Conservation (phyloP, 805 yeast species). For the Lachancea cidri region DNA sequence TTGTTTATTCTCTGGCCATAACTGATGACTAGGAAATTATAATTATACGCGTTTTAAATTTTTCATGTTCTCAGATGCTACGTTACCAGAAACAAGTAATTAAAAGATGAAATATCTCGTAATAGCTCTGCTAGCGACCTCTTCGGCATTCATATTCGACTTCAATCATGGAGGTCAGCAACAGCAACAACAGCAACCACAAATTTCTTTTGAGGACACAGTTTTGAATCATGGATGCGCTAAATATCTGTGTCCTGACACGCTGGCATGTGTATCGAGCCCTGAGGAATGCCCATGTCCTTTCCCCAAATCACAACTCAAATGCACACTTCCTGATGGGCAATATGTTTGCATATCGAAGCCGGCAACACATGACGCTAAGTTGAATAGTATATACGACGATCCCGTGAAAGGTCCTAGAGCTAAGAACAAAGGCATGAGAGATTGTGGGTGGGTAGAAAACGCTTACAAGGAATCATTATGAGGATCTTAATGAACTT, state of each 20-base stretch:
- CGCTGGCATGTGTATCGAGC: constrained; percentile 66
- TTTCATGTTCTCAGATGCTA: background rate
- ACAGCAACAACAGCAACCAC: constrained; percentile 34
- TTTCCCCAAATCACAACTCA: constrained; percentile 76
- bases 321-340: constrained; percentile 67
- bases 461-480: constrained; percentile 61
- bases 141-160: constrained; percentile 22
- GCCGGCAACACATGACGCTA: constrained; percentile 50
- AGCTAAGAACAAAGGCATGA: constrained; percentile 42
- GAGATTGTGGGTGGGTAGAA: constrained; percentile 85
- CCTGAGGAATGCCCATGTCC: constrained; percentile 85
- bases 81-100: background rate
- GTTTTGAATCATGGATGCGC: constrained; percentile 46
- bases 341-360: constrained; percentile 78
- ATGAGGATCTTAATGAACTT: constrained; percentile 18
- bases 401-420: constrained; percentile 46
- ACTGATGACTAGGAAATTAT: too few relatives aligned
- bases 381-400: constrained; percentile 33
- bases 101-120: background rate
- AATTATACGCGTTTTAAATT: background rate
- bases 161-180: constrained; percentile 40
- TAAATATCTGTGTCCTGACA: constrained; percentile 75
- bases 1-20: background rate
- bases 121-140: background rate
- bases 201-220: constrained; percentile 32